Conservation (phyloP, 306 rosid genomes). For the Vachellia collinsii region DNA sequence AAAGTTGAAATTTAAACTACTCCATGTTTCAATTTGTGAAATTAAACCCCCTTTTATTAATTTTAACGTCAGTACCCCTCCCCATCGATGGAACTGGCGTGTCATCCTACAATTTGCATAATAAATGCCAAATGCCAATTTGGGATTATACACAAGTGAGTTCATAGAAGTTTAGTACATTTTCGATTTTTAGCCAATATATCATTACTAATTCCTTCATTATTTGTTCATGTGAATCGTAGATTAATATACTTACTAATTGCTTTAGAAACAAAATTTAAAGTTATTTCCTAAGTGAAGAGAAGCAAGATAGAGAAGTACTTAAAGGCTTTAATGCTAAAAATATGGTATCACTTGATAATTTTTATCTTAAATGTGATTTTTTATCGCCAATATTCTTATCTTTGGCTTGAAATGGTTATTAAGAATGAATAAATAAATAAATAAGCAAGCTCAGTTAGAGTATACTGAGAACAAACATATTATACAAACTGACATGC, state of each 20-base stretch:
- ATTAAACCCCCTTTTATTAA: too few relatives aligned
- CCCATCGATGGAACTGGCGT: too few relatives aligned
- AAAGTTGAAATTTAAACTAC: too few relatives aligned
- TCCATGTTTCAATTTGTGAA: too few relatives aligned
- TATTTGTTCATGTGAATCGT: neutral
- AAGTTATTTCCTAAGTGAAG: neutral
- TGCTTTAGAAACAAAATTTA: neutral
- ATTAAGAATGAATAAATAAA: neutral
- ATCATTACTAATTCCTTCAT: neutral
- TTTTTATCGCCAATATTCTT: neutral
- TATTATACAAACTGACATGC: neutral
- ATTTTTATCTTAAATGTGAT: neutral
- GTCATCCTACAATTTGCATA: too few relatives aligned
- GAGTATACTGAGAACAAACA: neutral
- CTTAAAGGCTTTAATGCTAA: neutral
- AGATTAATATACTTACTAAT: too few relatives aligned
- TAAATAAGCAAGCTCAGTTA: neutral
- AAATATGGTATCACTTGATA: neutral
- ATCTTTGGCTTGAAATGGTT: neutral
- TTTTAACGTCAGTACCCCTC: too few relatives aligned
- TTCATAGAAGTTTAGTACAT: too few relatives aligned
- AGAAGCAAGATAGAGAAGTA: neutral
- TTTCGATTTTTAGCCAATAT: too few relatives aligned
- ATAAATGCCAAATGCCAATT: too few relatives aligned
- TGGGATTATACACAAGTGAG: too few relatives aligned